Evolutionary conservation across 1,139 yeast genomes (phyloP).

Genomic region (Trichomonascaceae sp.): DNA sequence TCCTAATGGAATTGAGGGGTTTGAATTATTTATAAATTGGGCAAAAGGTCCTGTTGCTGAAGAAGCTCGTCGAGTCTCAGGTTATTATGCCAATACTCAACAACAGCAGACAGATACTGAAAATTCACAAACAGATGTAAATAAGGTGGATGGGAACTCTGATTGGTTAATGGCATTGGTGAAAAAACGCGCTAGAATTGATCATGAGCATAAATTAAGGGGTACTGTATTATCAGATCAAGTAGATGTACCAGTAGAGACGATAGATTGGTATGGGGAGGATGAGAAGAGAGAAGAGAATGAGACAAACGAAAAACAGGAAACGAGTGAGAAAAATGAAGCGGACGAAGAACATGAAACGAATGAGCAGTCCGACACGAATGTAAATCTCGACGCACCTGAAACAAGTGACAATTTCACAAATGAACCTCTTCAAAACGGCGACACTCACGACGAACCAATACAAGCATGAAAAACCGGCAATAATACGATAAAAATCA

Average conservation of each 20-base stretch:
- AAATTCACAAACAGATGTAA: constrained; percentile 5
- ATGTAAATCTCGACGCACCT: background rate
- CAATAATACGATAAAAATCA: too few species aligned
- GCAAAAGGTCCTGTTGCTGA: constrained; percentile 38
- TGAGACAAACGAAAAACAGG: background rate
- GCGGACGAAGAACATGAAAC: background rate
- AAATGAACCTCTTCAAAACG: background rate
- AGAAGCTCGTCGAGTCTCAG: constrained; percentile 36
- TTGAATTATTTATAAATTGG: constrained; percentile 45
- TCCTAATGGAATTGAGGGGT: constrained; percentile 32
- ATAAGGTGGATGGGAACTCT: background rate
- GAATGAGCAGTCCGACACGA: background rate
- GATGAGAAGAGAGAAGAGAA: background rate
- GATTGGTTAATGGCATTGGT: constrained; percentile 33
- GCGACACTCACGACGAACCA: background rate
- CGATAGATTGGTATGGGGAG: background rate
- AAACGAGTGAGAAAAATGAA: background rate
- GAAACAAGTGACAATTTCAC: background rate
- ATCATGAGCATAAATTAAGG: constrained; percentile 32
- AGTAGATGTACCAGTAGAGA: constrained; percentile 6
- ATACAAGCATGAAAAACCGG: background rate
- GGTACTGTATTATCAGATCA: constrained; percentile 28
- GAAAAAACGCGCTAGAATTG: constrained; percentile 32
- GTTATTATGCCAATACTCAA: constrained; percentile 18
- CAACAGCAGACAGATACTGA: constrained; percentile 13